Evolutionary conservation across 768 basidiomycete species (phyloP).

Genomic region (Lentinus brumalis): DNA sequence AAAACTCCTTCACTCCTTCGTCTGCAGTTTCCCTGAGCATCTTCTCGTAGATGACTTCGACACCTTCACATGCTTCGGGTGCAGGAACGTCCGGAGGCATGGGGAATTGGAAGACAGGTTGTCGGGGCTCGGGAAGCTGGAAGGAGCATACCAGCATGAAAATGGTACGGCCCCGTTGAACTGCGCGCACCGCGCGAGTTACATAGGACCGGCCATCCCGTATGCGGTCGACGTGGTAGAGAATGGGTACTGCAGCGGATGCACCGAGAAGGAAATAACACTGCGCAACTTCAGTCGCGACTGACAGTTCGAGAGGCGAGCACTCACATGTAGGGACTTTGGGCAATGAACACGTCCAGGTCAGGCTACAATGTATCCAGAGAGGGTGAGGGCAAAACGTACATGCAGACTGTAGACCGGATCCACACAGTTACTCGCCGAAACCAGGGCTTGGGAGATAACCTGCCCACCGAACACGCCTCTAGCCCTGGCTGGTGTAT

Average conservation of each 20-base stretch:
- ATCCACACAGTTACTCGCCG: conserved; percentile 76
- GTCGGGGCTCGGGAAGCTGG: conserved; percentile 77
- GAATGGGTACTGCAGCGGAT: conserved; percentile 69
- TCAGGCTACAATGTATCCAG: not conserved
- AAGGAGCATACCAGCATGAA: conserved; percentile 80
- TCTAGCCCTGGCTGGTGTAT: conserved; percentile 58
- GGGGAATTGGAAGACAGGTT: conserved; percentile 66
- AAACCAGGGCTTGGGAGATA: conserved; percentile 83
- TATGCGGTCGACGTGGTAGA: conserved; percentile 76
- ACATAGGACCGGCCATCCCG: conserved; percentile 76
- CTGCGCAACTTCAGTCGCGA: conserved; percentile 36
- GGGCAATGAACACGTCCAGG: no score
- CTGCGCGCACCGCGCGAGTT: conserved; percentile 52
- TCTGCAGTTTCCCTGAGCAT: conserved; percentile 38
- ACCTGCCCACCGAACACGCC: conserved; percentile 91
- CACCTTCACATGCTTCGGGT: conserved; percentile 66
- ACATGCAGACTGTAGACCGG: conserved; percentile 72
- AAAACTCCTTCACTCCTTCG: conserved; percentile 37
- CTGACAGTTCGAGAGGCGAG: not conserved
- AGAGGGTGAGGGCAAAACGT: conserved; percentile 33
- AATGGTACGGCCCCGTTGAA: conserved; percentile 51
- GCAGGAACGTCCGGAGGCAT: conserved; percentile 57
- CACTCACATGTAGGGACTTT: conserved; percentile 53
- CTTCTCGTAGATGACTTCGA: conserved; percentile 45
- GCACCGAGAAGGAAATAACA: conserved; percentile 83